Evolutionary conservation across 2,329 filamentous ascomycete species (phyloP).

Genomic region (Sporothrix inflata): DNA sequence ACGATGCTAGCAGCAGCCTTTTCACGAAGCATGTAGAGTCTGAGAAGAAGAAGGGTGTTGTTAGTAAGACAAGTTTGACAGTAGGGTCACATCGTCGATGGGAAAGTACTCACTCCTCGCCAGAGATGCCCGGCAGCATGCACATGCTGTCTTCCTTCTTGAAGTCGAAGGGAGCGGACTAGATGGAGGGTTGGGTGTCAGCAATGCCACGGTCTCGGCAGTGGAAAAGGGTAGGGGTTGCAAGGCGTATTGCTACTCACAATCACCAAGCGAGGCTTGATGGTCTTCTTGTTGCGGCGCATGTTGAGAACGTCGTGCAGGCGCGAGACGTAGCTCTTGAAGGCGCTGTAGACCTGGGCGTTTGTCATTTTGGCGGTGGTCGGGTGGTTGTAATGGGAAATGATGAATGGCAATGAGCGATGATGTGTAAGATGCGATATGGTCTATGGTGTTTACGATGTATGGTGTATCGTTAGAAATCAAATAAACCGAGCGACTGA

Average conservation of each 20-base stretch:
- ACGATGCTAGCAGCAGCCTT: constrained; percentile 34
- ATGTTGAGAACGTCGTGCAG: constrained; percentile 49
- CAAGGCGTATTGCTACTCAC: constrained; percentile 41
- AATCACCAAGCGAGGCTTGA: constrained; percentile 51
- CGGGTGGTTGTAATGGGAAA: background rate
- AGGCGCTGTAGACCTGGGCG: constrained; percentile 41
- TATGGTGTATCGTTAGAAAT: background rate
- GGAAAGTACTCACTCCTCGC: constrained; percentile 58
- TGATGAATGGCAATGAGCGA: constrained; percentile 3
- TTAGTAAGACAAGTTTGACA: background rate
- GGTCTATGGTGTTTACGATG: background rate
- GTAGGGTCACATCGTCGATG: background rate
- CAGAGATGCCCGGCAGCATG: constrained; percentile 57
- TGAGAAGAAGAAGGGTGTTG: background rate
- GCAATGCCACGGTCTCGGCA: background rate
- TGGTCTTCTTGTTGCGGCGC: constrained; percentile 47
- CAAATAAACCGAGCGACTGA: constrained; percentile 19
- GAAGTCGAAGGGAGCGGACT: constrained; percentile 64
- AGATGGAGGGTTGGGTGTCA: background rate
- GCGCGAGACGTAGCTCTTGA: constrained; percentile 50
- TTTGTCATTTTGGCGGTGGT: constrained; percentile 8
- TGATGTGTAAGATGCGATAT: constrained; percentile 13
- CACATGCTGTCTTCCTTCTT: constrained; percentile 53
- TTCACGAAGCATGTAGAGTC: constrained; percentile 33
- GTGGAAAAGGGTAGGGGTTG: background rate